Percentiles rank a stretch among this genome's conserved stretches.
Evolutionary conservation across 1,284 basidiomycete species (phyloP).

Genomic region (Microbotryum intermedium): DNA sequence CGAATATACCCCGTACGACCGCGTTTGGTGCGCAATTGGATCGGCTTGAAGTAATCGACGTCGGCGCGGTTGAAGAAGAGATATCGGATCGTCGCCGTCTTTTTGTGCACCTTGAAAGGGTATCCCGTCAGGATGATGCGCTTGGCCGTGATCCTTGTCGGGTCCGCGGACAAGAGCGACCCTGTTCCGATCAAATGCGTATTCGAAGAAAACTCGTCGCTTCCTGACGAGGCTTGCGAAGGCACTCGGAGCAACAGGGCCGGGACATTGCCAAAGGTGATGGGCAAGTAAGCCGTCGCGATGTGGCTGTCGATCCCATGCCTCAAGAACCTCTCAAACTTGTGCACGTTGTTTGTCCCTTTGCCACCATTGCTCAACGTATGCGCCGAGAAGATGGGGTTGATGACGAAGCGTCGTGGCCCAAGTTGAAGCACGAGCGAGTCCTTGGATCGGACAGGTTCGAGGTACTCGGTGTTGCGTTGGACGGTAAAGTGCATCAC

Average conservation of each 20-base stretch:
- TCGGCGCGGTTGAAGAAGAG: conserved; percentile 96
- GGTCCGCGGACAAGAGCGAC: conserved; percentile 76
- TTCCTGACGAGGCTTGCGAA: conserved; percentile 30
- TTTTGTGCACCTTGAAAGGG: conserved; percentile 95
- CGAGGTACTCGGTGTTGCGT: conserved; percentile 89
- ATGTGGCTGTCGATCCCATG: conserved; percentile 58
- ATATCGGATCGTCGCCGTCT: conserved; percentile 93
- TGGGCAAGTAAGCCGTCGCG: conserved; percentile 79
- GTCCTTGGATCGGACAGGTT: conserved; percentile 86
- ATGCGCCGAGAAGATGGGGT: conserved; percentile 87
- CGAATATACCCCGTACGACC: conserved; percentile 82
- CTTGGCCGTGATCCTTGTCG: conserved; percentile 85
- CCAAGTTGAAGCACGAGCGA: conserved; percentile 81
- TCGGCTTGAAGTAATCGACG: conserved; percentile 84
- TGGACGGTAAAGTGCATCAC: conserved; percentile 89
- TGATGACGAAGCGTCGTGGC: conserved; percentile 70
- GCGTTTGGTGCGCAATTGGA: conserved; percentile 86
- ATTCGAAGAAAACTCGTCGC: conserved; percentile 7
- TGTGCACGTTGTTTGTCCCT: conserved; percentile 93
- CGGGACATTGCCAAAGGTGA: conserved; percentile 60
- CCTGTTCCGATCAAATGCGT: conserved; percentile 77
- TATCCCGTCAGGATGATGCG: conserved; percentile 88
- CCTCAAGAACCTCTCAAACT: conserved; percentile 86
- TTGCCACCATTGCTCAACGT: conserved; percentile 71
- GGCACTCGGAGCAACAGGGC: conserved; percentile 32